Base-by-base conservation (phyloP, 73 alveolate species). In the Paramecium bursaria region DNA sequence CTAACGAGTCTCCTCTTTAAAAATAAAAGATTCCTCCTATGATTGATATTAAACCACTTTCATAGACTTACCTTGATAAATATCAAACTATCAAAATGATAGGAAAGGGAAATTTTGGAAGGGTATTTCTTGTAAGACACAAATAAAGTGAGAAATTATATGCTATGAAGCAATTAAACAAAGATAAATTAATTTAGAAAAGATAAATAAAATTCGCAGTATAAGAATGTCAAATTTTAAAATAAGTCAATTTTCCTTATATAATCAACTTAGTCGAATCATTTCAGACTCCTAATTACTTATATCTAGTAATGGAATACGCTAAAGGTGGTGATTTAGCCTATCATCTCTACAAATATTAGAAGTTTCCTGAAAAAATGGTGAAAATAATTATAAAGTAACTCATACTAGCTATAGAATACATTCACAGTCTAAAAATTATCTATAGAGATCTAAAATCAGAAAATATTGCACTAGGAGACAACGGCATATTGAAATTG, bases 21-120 rank as follows among this genome's bases (percentile, higher is more conserved):
- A n/a, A n/a, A n/a, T n/a, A n/a, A n/a, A n/a, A n/a, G n/a, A n/a
- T n/a, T n/a, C n/a, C n/a, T n/a, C n/a, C n/a, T n/a, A n/a, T n/a
- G n/a, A n/a, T n/a, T n/a, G n/a, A n/a, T n/a, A n/a, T n/a, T n/a
- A n/a, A n/a, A n/a, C n/a, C n/a, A n/a, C n/a, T n/a, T n/a, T n/a
- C n/a, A n/a, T n/a, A n/a, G n/a, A n/a, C n/a, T n/a, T n/a, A n/a
- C n/a, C 61, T 86, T 29, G 74, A 86, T 51, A 91, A 90, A 60
- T 94, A 90, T 57, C 91, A 94, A 26, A 74, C 87, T 46, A 14
- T 73, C 19, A 90, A 80, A 48, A 73, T 85, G 23, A 74, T 95
- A 30, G 99, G 99, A 2, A 46, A 85, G 44, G 99, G 99, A 5
- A 51, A 95, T 11, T 95, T 87, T 74, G 99, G 95, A 30, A 87